Evolutionary conservation across 1,284 basidiomycete species (phyloP).

Genomic region (Kwoniella shivajii): DNA sequence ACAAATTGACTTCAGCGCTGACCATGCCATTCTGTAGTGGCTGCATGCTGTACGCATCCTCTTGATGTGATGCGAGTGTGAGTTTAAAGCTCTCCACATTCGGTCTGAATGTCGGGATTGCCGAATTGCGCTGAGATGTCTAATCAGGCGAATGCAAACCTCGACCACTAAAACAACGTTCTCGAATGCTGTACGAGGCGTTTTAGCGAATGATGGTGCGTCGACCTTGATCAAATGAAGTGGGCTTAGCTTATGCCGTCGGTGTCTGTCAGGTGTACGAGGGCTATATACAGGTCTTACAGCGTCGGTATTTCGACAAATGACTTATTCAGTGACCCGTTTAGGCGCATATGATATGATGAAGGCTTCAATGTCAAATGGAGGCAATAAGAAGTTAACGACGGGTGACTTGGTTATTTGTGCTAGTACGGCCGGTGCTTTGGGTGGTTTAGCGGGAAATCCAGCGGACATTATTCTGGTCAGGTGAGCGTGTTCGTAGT

Average conservation of each 20-base stretch:
- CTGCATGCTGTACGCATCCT: constrained; percentile 81
- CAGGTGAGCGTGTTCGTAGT: constrained; percentile 11
- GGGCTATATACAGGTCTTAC: constrained; percentile 54
- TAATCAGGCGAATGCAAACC: constrained; percentile 50
- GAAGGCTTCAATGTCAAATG: constrained; percentile 40
- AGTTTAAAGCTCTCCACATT: constrained; percentile 6
- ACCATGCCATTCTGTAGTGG: constrained; percentile 61
- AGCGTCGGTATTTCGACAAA: constrained; percentile 52
- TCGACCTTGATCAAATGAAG: too few species aligned
- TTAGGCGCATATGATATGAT: constrained; percentile 52
- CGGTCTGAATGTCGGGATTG: constrained; percentile 76
- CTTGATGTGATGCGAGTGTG: constrained; percentile 85
- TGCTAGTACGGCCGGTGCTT: constrained; percentile 45
- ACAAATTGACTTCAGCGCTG: too few species aligned
- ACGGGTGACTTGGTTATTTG: constrained; percentile 47
- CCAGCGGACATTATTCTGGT: constrained; percentile 40
- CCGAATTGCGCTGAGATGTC: constrained; percentile 67
- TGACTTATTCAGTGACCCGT: constrained; percentile 52
- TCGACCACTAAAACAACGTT: constrained; percentile 40
- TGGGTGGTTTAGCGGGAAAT: constrained; percentile 51
- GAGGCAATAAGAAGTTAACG: constrained; percentile 39
- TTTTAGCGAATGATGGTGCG: constrained; percentile 41
- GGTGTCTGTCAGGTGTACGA: constrained; percentile 37
- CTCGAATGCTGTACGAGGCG: constrained; percentile 30
- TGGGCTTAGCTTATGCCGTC: not conserved